Conservation (phyloP, 108 stramenopile genomes). For the Fragilaria crotonensis region DNA sequence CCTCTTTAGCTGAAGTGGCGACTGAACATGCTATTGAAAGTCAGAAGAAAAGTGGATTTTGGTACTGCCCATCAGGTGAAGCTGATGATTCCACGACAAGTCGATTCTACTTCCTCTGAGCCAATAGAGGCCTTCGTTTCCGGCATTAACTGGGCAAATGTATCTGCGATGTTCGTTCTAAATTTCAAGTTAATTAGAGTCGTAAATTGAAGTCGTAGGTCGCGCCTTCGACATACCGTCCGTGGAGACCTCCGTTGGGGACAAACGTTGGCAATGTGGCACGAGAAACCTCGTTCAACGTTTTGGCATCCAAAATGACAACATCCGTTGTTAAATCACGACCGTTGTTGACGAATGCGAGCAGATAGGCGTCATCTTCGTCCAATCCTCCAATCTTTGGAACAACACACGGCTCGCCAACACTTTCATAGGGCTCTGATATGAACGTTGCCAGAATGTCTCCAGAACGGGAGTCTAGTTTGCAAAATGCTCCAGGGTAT, state of each 20-base stretch:
- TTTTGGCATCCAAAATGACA: slow-evolving; percentile 33
- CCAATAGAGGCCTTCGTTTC: too few relatives aligned
- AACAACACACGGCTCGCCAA: slow-evolving; percentile 22
- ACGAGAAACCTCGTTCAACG: neutral
- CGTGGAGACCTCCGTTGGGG: slow-evolving; percentile 4
- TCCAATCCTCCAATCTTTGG: slow-evolving; percentile 18
- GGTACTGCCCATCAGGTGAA: too few relatives aligned
- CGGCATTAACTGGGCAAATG: too few relatives aligned
- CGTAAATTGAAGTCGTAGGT: slow-evolving; percentile 12
- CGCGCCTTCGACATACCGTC: slow-evolving; percentile 3
- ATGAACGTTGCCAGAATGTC: slow-evolving; percentile 7
- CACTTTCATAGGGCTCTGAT: slow-evolving; percentile 14
- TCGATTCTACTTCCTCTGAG: too few relatives aligned
- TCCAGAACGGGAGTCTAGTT: slow-evolving; percentile 10
- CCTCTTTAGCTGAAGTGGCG: too few relatives aligned
- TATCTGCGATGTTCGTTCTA: too few relatives aligned
- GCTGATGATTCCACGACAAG: too few relatives aligned
- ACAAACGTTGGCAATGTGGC: neutral
- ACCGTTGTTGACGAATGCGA: slow-evolving; percentile 19
- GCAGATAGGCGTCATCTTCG: slow-evolving; percentile 45
- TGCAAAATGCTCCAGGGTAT: slow-evolving; percentile 10
- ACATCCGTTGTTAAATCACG: slow-evolving; percentile 25
- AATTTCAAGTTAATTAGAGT: too few relatives aligned
- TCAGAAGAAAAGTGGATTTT: too few relatives aligned
- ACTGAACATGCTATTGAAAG: too few relatives aligned